Base-by-base conservation (phyloP, 176 grass and related monocot species). In the Thalia dealbata region DNA sequence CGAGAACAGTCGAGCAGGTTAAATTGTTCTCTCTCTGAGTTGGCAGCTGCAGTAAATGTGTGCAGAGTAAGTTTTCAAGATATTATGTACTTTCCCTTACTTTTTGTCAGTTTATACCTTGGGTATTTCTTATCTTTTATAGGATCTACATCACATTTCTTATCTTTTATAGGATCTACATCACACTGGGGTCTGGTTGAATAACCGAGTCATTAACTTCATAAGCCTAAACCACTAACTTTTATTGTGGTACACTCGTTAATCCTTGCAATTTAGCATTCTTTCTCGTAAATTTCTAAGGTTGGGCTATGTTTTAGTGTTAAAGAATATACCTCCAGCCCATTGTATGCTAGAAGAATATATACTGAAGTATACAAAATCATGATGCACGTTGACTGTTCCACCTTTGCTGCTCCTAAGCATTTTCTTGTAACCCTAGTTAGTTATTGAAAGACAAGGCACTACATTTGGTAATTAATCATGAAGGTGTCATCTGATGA, bases 1-100 rank as follows among this genome's bases (percentile, higher is more conserved):
- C 83, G 86, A 82, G 91, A 91, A 67, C 51, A 46, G 59, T 81
- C 87, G 67, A 89, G 76, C 66, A 88, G 79, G 52, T 91, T 81
- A 72, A 97, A 86, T 82, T 87, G 85, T 30, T 97, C 88, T 62
- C 81, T 97, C 65, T 92, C 89, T 78, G 93, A 97, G 71, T 82
- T 97, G 81, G 89, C 85, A 41, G 90, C 93, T 27, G 89, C 89
- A 79, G 89, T 89, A 50, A 92, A 86, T 84, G 93, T 92, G 25
- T 97, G 93, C 76, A 81, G 84, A 84, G 89, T 97, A 86, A 84
- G 87, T 85, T 58, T 24, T 10, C 4, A 44, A 69, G 35, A 69
- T 77, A 51, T 50, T 12, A 48, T 48, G 11, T 48, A 9, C 45
- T 8, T 72, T 78, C 70, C 55, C 19, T 52, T 55, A 16, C 41